Evolutionary conservation across 1,284 basidiomycete genomes (phyloP).

Genomic region (Apiotrichum laibachii): DNA sequence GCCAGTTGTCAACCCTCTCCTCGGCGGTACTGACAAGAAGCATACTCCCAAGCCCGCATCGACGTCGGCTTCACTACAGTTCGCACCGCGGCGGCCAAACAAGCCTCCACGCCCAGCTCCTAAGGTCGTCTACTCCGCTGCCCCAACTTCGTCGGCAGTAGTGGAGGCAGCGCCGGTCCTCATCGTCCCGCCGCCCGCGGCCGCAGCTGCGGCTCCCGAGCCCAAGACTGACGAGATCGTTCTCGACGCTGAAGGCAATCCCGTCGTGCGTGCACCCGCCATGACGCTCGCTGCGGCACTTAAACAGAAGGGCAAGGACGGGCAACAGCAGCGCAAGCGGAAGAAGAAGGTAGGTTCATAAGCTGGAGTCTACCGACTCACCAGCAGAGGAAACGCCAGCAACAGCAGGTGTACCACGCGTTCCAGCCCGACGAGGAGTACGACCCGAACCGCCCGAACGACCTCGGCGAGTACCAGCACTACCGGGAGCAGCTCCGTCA

Average conservation of each 20-base stretch:
- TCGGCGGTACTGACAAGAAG: background rate
- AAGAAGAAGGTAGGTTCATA: constrained; percentile 37
- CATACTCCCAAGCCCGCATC: constrained; percentile 4
- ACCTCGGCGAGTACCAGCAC: constrained; percentile 48
- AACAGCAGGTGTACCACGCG: constrained; percentile 29
- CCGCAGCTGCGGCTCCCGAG: background rate
- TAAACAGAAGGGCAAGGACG: constrained; percentile 25
- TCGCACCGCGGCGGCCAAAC: constrained; percentile 40
- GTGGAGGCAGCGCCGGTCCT: constrained; percentile 14
- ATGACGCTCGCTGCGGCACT: constrained; percentile 39
- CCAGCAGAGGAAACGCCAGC: constrained; percentile 10
- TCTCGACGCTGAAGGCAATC: background rate
- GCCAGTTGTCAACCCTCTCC: background rate
- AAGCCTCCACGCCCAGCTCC: constrained; percentile 12
- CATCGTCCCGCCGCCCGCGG: constrained; percentile 1
- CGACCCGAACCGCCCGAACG: constrained; percentile 50
- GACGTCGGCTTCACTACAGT: constrained; percentile 42
- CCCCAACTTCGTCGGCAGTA: constrained; percentile 8
- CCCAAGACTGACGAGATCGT: background rate
- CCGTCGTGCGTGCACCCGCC: constrained; percentile 33
- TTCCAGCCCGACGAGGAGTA: constrained; percentile 50
- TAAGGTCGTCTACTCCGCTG: constrained; percentile 12
- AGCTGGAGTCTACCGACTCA: background rate
- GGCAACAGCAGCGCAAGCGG: constrained; percentile 30
- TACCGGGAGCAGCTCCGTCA: constrained; percentile 42